Base-by-base conservation (phyloP, 1,284 basidiomycete genomes). In the Heterobasidion annosum region DNA sequence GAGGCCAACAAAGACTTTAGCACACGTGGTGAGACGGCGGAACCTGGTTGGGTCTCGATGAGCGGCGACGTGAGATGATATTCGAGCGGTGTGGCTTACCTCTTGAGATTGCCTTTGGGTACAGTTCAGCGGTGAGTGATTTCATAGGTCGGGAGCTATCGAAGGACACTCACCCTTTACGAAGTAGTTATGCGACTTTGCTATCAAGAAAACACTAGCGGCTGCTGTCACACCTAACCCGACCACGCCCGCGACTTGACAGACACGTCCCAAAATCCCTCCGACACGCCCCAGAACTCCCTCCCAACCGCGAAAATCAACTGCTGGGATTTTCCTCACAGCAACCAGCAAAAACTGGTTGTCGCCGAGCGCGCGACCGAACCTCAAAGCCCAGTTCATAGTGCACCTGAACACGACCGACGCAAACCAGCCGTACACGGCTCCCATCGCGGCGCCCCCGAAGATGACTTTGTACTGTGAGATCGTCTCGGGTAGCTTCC, bases 21-120 rank as follows among this genome's bases (percentile, higher is more conserved):
- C 62, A 6, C 70, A 71, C 0, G 73, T 67, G 7, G 69, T 48
- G 25, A 77, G 53, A 8, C 63, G 65, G 57, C 71, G 68, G 54
- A 60, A 71, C 68, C 66, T 66, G 52, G 32, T 1, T 7, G 32
- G 15, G n/a, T 13, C 15, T 32, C 34, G 15, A 49, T 43, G 12
- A 4, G 33, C 44, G 37, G 16, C 13, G 32, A 13, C 10, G 15
- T 2, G 34, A 9, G 2, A 10, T 25, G 9, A 5, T 8, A 8
- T 4, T 19, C 8, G 19, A 16, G 34, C 16, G 34, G 18, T 51
- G n/a, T 33, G 19, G 55, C 63, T 54, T 44, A 68, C 64, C 70
- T 66, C 51, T 45, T 64, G 54, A 71, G 70, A 56, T 74, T 74
- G 2, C 60, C 73, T 75, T 54, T 45, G 16, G 53, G 25, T 34